Evolutionary conservation across 805 yeast species (phyloP).

Genomic region (Candida incommunis): DNA sequence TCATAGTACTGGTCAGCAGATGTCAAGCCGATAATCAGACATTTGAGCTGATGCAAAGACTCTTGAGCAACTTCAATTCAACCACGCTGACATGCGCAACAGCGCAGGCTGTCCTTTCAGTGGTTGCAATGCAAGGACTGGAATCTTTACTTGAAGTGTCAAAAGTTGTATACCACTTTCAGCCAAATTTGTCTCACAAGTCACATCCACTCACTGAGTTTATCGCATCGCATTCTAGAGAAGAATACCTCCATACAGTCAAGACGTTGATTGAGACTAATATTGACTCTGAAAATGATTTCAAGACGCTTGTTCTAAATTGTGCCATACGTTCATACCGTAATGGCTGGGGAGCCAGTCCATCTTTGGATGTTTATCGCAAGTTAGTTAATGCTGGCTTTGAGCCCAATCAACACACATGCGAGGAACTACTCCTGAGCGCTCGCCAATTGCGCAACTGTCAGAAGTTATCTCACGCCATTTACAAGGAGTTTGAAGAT

Average conservation of each 20-base stretch:
- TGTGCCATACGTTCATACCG: not conserved
- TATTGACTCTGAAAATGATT: not conserved
- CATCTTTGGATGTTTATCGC: not conserved
- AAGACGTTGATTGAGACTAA: not conserved
- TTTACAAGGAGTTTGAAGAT: constrained; percentile 14
- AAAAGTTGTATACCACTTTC: not conserved
- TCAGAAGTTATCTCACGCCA: constrained; percentile 13
- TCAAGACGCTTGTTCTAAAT: not conserved
- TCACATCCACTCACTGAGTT: not conserved
- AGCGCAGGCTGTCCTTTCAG: not conserved
- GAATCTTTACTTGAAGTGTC: not conserved
- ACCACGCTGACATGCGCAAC: not conserved
- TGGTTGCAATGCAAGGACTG: not conserved
- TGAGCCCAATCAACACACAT: constrained; percentile 7
- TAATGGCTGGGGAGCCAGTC: not conserved
- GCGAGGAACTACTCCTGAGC: constrained; percentile 6
- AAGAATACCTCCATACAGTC: not conserved
- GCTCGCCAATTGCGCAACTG: constrained; percentile 18
- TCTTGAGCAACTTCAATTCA: not conserved
- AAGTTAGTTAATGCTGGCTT: constrained; percentile 2
- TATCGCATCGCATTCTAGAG: not conserved
- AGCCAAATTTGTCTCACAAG: not conserved
- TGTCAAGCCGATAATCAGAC: not conserved
- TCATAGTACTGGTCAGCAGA: not conserved
- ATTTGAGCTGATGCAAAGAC: not conserved